Conservation (phyloP, 1,284 basidiomycete species). For the Rhizoctonia solani region DNA sequence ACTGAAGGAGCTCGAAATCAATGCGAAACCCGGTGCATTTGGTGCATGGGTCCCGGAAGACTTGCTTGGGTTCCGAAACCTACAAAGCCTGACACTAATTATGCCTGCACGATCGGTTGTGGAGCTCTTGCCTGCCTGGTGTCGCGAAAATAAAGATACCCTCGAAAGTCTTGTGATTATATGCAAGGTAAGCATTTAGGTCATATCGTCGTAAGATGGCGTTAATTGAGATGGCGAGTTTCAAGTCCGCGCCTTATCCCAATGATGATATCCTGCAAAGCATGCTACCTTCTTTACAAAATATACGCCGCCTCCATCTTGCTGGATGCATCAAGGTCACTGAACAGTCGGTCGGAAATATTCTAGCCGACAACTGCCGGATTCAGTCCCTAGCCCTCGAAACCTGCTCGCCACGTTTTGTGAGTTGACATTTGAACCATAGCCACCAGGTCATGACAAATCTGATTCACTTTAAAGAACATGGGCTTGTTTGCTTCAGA, state of each 20-base stretch:
- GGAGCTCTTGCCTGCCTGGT: conserved; percentile 3
- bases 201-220: not conserved
- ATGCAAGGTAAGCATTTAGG: conserved; percentile 5
- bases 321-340: conserved; percentile 25
- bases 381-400: conserved; percentile 20
- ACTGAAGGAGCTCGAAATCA: conserved; percentile 14
- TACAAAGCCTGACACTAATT: conserved; percentile 15
- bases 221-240: not conserved
- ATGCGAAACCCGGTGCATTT: conserved; percentile 10
- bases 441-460: no score
- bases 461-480: not conserved
- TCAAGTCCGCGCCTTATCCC: conserved; percentile 1
- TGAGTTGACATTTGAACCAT: not conserved
- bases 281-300: not conserved
- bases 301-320: conserved; percentile 13
- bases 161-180: conserved; percentile 21
- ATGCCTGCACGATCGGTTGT: conserved; percentile 18
- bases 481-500: not conserved
- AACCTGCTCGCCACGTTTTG: conserved; percentile 13
- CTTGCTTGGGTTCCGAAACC: conserved; percentile 7
- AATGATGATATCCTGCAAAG: not conserved
- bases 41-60: conserved; percentile 21
- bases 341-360: not conserved
- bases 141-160: not conserved
- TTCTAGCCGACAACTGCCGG: not conserved